A percentile compares a stretch with the other conserved stretches of the same genome.
These are phyloP conservation scores for Plasmopara viticola DNA, from an alignment of 352 stramenopile species.

Conservation along the genomic window DNA sequence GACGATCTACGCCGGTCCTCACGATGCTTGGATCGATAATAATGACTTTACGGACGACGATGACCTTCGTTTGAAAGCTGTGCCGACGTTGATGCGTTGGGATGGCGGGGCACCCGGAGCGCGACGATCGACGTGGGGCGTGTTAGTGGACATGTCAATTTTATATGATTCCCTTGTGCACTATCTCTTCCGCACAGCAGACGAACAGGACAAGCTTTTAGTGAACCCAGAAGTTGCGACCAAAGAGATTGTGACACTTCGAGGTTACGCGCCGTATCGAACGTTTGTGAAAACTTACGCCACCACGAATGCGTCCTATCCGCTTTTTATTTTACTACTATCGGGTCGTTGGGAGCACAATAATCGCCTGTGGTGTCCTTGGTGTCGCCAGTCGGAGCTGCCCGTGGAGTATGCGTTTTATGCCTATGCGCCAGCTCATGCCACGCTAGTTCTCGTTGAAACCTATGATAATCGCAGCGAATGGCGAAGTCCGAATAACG, in stretches of 20 bases:
- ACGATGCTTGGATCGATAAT: constrained; percentile 42
- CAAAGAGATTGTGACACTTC: constrained; percentile 53
- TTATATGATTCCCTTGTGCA: constrained; percentile 47
- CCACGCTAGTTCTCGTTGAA: constrained; percentile 47
- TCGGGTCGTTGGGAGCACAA: constrained; percentile 58
- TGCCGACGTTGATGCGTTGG: constrained; percentile 62
- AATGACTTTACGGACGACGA: constrained; percentile 55
- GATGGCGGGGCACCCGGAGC: constrained; percentile 27
- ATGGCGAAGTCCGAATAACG: constrained; percentile 66
- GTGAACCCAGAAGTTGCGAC: constrained; percentile 29
- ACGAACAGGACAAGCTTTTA: constrained; percentile 37
- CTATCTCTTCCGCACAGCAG: constrained; percentile 59
- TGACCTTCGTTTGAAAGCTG: constrained; percentile 53
- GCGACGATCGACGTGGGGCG: constrained; percentile 44
- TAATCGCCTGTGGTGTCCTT: constrained; percentile 68
- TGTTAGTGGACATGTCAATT: constrained; percentile 44
- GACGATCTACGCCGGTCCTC: constrained; percentile 46
- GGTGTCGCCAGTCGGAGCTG: constrained; percentile 58
- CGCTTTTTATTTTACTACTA: constrained; percentile 69
- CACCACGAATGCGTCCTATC: constrained; percentile 21
- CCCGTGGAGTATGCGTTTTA: constrained; percentile 69
- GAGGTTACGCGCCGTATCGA: constrained; percentile 35
- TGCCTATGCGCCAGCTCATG: constrained; percentile 37
- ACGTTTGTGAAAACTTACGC: constrained; percentile 31
- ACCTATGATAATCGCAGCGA: constrained; percentile 55